Evolutionary conservation across 2,329 filamentous ascomycete genomes (phyloP), one percentile per base, ranked within the genome.

Genomic region (Orbilia blumenaviensis): DNA sequence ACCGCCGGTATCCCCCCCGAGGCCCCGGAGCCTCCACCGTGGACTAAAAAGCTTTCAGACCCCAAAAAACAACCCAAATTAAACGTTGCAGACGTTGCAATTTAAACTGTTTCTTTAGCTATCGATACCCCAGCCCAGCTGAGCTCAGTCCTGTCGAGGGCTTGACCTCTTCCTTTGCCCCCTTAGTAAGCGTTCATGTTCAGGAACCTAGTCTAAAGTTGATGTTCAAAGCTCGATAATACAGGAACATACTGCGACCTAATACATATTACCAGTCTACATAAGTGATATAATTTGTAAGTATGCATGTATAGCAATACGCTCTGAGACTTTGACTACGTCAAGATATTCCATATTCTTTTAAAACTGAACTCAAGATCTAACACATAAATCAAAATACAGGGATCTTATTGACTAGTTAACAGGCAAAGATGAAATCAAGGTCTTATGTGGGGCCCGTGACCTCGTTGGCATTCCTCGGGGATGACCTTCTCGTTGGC

Each of bases 381-480:
- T 36, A 25, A 38, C 5, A 12, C 29, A 38, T 14, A 5, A 2
- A 9, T 38, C 14, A 5, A 18, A 18, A 0, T 7, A 56, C n/a
- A 56, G 52, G 6, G 6, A 46, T 3, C 38, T 0, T 6, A 1
- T 23, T 36, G n/a, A 9, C 29, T 38, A 0, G 27, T 23, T 1
- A 79, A 23, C 62, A 64, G 27, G 23, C 8, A 63, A 50, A 50
- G 9, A 71, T 77, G 67, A 66, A 66, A 48, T 56, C 41, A n/a
- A 74, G 16, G 27, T 78, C 63, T 29, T 77, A 62, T 38, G 64
- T 72, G 25, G 85, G 84, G 66, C 89, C 89, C 52, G 84, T 91
- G 68, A 90, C 89, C 21, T 88, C 88, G 2, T 83, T 90, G 32
- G 85, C 84, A 23, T 87, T 90, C 78, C 86, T 85, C 79, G 81